Evolutionary conservation across 176 grass and related monocot genomes (phyloP).

Genomic region (Oryza brachyantha): DNA sequence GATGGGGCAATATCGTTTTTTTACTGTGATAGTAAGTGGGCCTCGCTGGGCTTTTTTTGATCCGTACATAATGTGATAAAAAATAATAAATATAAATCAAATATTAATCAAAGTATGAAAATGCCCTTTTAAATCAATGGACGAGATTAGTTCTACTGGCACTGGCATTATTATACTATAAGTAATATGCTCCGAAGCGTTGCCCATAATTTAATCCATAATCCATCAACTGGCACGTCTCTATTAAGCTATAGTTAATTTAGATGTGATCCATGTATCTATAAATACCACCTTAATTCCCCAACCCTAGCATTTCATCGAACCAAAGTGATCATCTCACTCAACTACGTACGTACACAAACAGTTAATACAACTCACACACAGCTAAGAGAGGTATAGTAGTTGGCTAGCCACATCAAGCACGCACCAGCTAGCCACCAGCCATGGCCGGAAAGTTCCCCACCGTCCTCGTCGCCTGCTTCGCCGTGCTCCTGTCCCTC

Average conservation of each 20-base stretch:
- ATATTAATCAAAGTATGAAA: no score
- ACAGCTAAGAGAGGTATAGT: neutral
- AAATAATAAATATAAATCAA: no score
- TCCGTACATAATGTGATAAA: no score
- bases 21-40: no score
- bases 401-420: neutral
- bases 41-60: no score
- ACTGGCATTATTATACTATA: no score
- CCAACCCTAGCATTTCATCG: neutral
- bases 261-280: neutral
- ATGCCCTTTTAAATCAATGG: no score
- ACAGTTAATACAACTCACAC: neutral
- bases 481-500: slow-evolving; percentile 24
- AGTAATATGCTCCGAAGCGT: no score
- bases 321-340: neutral
- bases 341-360: neutral
- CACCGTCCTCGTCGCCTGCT: neutral
- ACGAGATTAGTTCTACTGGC: no score
- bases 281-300: slow-evolving; percentile 16
- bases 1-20: no score
- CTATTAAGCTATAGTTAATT: neutral
- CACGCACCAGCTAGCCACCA: neutral
- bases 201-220: neutral
- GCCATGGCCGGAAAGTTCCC: neutral
- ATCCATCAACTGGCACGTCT: neutral